phyloP scores from a whole-genome alignment of 257 asterid genomes.

The Solanum pinnatisectum region DNA sequence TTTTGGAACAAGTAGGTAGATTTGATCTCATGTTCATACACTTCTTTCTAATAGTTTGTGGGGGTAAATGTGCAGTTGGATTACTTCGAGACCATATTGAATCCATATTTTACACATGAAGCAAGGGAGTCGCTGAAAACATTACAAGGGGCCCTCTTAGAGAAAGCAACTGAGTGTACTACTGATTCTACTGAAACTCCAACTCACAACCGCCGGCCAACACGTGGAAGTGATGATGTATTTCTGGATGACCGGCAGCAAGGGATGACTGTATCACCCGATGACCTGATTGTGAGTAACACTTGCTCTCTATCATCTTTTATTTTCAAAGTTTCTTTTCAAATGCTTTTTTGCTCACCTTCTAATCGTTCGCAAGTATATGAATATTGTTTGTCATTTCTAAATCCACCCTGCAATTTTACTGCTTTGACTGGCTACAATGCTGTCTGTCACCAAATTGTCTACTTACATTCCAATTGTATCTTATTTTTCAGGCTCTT shows the following conservation, averaged over 20 bases:
- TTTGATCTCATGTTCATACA: background rate
- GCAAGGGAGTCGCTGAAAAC: slow-evolving; percentile 91
- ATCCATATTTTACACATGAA: slow-evolving; percentile 86
- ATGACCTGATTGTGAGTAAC: slow-evolving; percentile 54
- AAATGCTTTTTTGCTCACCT: background rate
- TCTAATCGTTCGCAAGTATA: background rate
- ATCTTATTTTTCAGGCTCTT: slow-evolving; percentile 29
- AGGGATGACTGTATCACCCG: slow-evolving; percentile 71
- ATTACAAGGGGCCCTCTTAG: slow-evolving; percentile 82
- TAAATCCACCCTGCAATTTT: background rate
- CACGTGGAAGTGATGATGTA: slow-evolving; percentile 90
- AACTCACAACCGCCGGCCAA: slow-evolving; percentile 81
- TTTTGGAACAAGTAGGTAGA: background rate
- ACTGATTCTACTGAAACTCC: slow-evolving; percentile 77
- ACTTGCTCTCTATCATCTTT: background rate
- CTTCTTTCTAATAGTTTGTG: background rate
- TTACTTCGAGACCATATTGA: slow-evolving; percentile 89
- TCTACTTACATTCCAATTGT: background rate
- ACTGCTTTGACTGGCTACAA: background rate
- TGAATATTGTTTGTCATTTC: background rate
- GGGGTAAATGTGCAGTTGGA: slow-evolving; percentile 63
- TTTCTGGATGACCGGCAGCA: slow-evolving; percentile 77
- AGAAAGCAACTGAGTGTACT: slow-evolving; percentile 74
- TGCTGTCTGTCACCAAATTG: background rate
- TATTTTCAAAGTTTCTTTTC: background rate